Conservation (phyloP, 2,329 filamentous ascomycete species). For the Trichoderma sp. region DNA sequence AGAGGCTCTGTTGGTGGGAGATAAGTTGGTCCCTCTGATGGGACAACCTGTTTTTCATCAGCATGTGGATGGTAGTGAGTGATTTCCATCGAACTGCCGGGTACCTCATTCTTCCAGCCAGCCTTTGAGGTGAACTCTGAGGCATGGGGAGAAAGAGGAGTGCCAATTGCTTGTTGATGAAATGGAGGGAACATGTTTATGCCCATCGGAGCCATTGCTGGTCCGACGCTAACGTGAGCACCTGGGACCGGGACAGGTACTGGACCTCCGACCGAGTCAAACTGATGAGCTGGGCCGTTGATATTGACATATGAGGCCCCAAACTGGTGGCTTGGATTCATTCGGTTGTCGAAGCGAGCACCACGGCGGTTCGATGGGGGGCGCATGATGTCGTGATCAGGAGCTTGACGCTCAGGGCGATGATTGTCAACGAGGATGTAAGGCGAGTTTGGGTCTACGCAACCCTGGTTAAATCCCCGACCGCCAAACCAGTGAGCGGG, state of each 20-base stretch:
- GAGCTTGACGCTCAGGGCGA: constrained; percentile 48
- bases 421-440: constrained; percentile 44
- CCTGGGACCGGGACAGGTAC: constrained; percentile 31
- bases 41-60: constrained; percentile 43
- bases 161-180: constrained; percentile 60
- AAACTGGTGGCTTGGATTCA: constrained; percentile 38
- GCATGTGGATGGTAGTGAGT: background rate
- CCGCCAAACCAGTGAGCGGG: constrained; percentile 48
- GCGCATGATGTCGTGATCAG: constrained; percentile 52
- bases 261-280: constrained; percentile 40
- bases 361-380: constrained; percentile 46
- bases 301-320: constrained; percentile 37
- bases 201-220: constrained; percentile 41
- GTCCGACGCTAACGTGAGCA: constrained; percentile 36
- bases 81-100: constrained; percentile 26
- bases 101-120: constrained; percentile 58
- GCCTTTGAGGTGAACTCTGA: constrained; percentile 68
- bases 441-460: constrained; percentile 42
- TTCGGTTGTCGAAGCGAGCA: constrained; percentile 50
- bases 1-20: constrained; percentile 85
- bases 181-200: constrained; percentile 51
- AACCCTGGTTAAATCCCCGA: constrained; percentile 42
- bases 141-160: constrained; percentile 70
- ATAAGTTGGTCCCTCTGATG: constrained; percentile 70
- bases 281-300: constrained; percentile 35